Base-by-base conservation (phyloP, 2,329 filamentous ascomycete genomes). In the Amauroascus niger region DNA sequence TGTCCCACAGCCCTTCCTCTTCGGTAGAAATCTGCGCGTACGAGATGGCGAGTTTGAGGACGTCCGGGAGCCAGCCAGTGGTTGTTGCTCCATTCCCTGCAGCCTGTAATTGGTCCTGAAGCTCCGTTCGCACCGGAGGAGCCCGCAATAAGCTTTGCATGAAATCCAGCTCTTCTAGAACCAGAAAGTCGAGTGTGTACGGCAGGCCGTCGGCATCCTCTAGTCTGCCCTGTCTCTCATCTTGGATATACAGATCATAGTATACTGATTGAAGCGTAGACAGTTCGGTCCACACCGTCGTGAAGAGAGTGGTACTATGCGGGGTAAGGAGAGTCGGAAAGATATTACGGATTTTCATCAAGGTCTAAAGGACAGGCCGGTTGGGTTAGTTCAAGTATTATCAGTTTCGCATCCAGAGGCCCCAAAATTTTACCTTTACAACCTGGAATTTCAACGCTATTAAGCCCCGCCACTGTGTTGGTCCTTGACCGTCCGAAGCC, bases 1-100 rank as follows among this genome's bases (percentile, higher is more conserved):
- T 88, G 62, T 96, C 88, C 93, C 93, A 98, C 8, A 98, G 73
- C 6, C 87, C 88, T 71, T 96, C 88, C 65, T 97, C 93, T 68
- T 98, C 93, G 26, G 82, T 83, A 1, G 87, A 90, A 62, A 98
- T 94, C 60, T 91, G 88, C 11, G 89, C 85, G 69, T 95, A 97
- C 1, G 83, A 82, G 18, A 89, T 82, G 8, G 89, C 81, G 59
- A 96, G 79, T 66, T 86, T 87, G 81, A 96, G 86, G 18, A 96
- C 82, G 63, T 95, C 87, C 32, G 86, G 78, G 60, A 96, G 79
- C 91, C 91, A 97, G 6, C 82, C 81, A 1, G 84, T 83, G 8
- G 81, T 78, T 54, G 81, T 77, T 2, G 80, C 79, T 26, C 76
- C 76, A 48, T 77, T 73, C 55, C 81, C 77, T 14, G 79, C 60